Evolutionary conservation across 805 yeast species (phyloP).

Genomic region (Candida oleophila): DNA sequence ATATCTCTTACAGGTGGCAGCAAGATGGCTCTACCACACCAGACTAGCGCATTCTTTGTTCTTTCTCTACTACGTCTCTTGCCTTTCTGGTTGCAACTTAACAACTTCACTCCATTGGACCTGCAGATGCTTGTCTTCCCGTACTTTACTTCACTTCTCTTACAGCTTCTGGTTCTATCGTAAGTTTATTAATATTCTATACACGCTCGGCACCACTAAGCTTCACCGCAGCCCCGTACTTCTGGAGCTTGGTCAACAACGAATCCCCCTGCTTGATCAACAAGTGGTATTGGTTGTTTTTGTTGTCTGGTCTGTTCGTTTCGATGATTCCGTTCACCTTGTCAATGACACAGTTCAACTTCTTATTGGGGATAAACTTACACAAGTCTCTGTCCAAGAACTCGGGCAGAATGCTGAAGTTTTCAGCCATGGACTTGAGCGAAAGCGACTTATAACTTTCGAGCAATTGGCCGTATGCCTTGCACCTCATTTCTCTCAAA

Average conservation of each 20-base stretch:
- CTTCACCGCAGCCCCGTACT: constrained; percentile 96
- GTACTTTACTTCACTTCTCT: too few species aligned
- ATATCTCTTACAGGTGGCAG: too few species aligned
- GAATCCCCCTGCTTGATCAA: constrained; percentile 91
- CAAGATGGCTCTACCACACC: neutral
- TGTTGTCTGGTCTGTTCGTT: constrained; percentile 94
- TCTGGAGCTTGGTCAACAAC: constrained; percentile 88
- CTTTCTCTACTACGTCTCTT: neutral
- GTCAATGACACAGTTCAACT: constrained; percentile 93
- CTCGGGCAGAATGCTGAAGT: constrained; percentile 85
- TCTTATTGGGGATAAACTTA: constrained; percentile 88
- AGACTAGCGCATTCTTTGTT: neutral
- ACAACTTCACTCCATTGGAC: too few species aligned
- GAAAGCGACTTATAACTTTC: constrained; percentile 93
- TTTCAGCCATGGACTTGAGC: constrained; percentile 87
- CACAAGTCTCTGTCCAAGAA: constrained; percentile 86
- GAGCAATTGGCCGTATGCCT: constrained; percentile 89
- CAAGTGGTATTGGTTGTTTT: constrained; percentile 87
- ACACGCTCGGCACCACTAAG: constrained; percentile 86
- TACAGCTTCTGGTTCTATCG: too few species aligned
- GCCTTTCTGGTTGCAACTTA: too few species aligned
- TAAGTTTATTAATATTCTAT: too few species aligned
- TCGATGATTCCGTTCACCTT: constrained; percentile 92
- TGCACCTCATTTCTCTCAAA: constrained; percentile 89
- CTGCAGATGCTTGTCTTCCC: too few species aligned